Evolutionary conservation across 129 eudicot genomes (phyloP).

Genomic region (Lactuca sativa): DNA sequence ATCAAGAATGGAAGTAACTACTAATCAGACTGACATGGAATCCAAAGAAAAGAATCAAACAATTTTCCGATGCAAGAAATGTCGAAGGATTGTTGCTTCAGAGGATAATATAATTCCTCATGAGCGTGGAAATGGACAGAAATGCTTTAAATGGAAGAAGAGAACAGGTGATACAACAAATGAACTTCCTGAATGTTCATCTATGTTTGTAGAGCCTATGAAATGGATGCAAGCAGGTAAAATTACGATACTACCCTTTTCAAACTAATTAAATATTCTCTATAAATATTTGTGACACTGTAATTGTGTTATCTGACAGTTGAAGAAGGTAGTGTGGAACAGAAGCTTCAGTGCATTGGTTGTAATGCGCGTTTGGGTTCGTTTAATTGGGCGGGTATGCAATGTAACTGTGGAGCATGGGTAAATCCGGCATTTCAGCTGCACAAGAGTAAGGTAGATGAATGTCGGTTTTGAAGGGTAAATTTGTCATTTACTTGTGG

Average conservation of each 20-base stretch:
- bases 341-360: constrained; percentile 78
- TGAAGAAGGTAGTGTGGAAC: constrained; percentile 66
- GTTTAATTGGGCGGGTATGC: constrained; percentile 92
- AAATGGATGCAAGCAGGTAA: constrained; percentile 93
- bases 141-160: constrained; percentile 67
- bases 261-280: background rate
- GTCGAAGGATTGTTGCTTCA: constrained; percentile 84
- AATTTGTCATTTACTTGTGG: background rate
- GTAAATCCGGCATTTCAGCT: constrained; percentile 90
- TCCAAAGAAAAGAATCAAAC: constrained; percentile 43
- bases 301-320: constrained; percentile 39
- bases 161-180: constrained; percentile 37
- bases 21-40: constrained; percentile 26
- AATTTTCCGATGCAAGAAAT: constrained; percentile 79
- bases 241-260: background rate
- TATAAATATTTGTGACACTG: background rate
- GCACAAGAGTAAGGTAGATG: constrained; percentile 71
- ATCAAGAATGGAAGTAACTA: constrained; percentile 38
- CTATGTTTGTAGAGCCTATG: constrained; percentile 92
- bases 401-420: constrained; percentile 90
- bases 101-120: constrained; percentile 65
- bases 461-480: constrained; percentile 45
- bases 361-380: constrained; percentile 79
- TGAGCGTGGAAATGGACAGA: constrained; percentile 63
- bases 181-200: constrained; percentile 61